phyloP scores from a whole-genome alignment of 208 protist genomes.

The Angomonas ambiguus region DNA sequence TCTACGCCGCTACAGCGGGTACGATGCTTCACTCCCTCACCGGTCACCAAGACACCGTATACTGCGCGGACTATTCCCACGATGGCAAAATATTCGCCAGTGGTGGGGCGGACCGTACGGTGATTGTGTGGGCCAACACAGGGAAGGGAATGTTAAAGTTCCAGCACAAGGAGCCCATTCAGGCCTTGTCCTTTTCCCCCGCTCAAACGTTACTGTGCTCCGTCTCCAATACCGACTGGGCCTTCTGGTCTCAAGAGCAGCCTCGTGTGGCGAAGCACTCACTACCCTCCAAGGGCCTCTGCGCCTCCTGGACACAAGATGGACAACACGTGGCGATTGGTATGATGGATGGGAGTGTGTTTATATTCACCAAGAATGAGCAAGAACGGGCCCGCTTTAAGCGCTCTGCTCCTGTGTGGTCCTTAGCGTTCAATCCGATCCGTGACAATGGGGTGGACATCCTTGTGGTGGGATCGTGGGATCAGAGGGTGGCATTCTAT shows the following conservation, averaged over 20 bases:
- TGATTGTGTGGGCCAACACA: constrained; percentile 94
- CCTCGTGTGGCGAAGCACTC: constrained; percentile 88
- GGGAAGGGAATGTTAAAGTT: constrained; percentile 95
- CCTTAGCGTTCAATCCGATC: constrained; percentile 90
- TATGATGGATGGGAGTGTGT: constrained; percentile 79
- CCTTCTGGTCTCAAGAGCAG: constrained; percentile 92
- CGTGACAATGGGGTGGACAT: constrained; percentile 85
- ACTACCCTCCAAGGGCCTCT: constrained; percentile 86
- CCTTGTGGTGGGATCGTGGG: constrained; percentile 94
- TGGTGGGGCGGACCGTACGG: constrained; percentile 89
- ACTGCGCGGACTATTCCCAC: constrained; percentile 79
- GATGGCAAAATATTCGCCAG: constrained; percentile 94
- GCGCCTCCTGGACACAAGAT: constrained; percentile 91
- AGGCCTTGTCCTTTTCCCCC: constrained; percentile 93
- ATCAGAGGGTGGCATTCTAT: constrained; percentile 95
- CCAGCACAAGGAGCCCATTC: constrained; percentile 93
- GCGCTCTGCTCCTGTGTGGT: constrained; percentile 91
- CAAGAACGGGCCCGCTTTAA: constrained; percentile 60
- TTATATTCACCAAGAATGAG: constrained; percentile 29
- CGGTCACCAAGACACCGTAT: constrained; percentile 93
- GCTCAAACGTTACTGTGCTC: constrained; percentile 81
- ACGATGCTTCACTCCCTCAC: constrained; percentile 92
- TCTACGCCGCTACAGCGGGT: constrained; percentile 91
- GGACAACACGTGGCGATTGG: constrained; percentile 93
- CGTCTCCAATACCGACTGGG: constrained; percentile 92